Percentiles rank a stretch among this genome's conserved stretches.
Conservation (phyloP, 345 rosid species). For the Linum lewisii region DNA sequence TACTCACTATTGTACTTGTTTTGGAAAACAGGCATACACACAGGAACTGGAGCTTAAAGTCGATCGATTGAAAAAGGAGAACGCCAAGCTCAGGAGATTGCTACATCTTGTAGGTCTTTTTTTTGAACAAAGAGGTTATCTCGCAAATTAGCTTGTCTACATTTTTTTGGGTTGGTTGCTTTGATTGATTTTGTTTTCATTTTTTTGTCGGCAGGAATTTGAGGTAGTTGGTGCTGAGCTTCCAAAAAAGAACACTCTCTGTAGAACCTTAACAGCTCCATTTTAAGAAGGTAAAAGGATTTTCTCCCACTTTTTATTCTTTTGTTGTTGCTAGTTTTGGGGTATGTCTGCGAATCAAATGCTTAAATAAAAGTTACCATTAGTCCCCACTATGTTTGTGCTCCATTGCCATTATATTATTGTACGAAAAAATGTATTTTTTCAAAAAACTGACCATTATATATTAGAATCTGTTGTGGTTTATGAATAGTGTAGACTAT, state of each 20-base stretch:
- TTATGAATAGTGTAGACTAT: too few relatives aligned
- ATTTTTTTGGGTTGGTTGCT: too few relatives aligned
- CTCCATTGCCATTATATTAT: too few relatives aligned
- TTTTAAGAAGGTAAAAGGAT: slow-evolving; percentile 29
- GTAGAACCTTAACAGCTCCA: slow-evolving; percentile 39
- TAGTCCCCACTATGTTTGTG: neutral
- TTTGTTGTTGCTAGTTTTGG: neutral
- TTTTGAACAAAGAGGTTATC: too few relatives aligned
- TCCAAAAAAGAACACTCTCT: slow-evolving; percentile 31
- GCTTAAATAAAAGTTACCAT: neutral
- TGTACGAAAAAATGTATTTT: too few relatives aligned
- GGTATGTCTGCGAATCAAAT: neutral
- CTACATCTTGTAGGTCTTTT: neutral
- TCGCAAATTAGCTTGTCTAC: too few relatives aligned
- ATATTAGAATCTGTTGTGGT: too few relatives aligned
- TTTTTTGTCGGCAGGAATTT: slow-evolving; percentile 10
- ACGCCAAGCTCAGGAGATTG: slow-evolving; percentile 30
- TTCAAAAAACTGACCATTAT: too few relatives aligned
- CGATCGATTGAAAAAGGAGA: slow-evolving; percentile 31
- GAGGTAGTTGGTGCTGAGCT: slow-evolving; percentile 23
- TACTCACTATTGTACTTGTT: neutral
- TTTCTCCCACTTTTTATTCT: neutral
- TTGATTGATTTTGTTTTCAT: neutral
- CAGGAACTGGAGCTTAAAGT: slow-evolving; percentile 36
- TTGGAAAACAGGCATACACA: slow-evolving; percentile 38